A percentile compares a stretch with the other conserved stretches of the same genome.
Evolutionary conservation across 495 filamentous ascomycete genomes (phyloP).

Genomic region (Evansstolkia leycettana): DNA sequence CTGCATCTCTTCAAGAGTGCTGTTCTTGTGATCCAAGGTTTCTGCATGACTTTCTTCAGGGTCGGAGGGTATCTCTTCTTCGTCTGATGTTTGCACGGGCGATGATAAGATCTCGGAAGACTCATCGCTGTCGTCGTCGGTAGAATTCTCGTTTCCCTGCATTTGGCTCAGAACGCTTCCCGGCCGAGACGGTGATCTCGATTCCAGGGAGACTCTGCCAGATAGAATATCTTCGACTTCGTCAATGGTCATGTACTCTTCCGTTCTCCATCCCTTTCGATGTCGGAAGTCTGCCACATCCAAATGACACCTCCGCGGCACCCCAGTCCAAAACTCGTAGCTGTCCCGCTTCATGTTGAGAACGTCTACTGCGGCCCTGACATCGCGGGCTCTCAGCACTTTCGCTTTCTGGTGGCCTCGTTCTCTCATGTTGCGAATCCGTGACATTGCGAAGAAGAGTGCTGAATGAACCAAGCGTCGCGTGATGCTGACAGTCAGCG

Average conservation of each 20-base stretch:
- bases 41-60: constrained; percentile 42
- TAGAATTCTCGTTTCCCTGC: constrained; percentile 6
- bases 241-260: constrained; percentile 33
- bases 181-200: not conserved
- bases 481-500: constrained; percentile 53
- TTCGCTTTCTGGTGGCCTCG: constrained; percentile 17
- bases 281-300: constrained; percentile 36
- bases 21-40: constrained; percentile 34
- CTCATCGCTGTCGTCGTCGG: constrained; percentile 8
- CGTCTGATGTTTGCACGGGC: constrained; percentile 3
- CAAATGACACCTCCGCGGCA: constrained; percentile 47
- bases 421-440: constrained; percentile 30
- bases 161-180: constrained; percentile 2
- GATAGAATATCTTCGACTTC: constrained; percentile 42
- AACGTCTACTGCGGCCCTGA: constrained; percentile 48
- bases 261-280: constrained; percentile 15
- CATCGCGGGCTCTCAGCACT: constrained; percentile 46
- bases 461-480: constrained; percentile 53
- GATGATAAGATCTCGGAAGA: constrained; percentile 2
- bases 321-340: constrained; percentile 43
- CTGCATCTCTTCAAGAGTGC: constrained; percentile 40
- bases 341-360: constrained; percentile 24
- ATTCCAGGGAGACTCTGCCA: constrained; percentile 2
- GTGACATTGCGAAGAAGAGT: constrained; percentile 54
- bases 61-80: constrained; percentile 10